phyloP scores from a whole-genome alignment of 257 asterid genomes.

The Solanum boliviense region DNA sequence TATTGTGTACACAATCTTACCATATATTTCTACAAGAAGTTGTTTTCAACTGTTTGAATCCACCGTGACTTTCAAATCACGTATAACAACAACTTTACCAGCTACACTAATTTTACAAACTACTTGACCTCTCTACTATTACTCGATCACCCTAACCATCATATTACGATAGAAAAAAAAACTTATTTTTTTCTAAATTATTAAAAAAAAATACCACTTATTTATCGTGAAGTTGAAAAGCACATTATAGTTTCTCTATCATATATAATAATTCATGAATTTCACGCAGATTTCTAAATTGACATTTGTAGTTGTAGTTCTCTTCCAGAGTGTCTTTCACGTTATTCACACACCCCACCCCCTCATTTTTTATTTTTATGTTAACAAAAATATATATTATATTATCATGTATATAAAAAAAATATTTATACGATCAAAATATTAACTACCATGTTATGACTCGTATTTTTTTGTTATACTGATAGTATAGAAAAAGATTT shows the following conservation, averaged over 20 bases:
- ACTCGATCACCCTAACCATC: background rate
- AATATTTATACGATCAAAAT: background rate
- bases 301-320: background rate
- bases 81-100: no score
- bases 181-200: background rate
- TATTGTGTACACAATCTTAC: background rate
- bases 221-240: background rate
- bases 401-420: background rate
- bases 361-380: background rate
- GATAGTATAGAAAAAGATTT: background rate
- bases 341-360: conserved; percentile 13
- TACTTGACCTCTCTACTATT: background rate
- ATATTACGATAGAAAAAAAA: background rate
- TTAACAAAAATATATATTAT: background rate
- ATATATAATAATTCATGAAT: conserved; percentile 15
- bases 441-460: background rate
- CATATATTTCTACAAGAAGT: background rate
- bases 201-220: background rate
- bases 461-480: background rate
- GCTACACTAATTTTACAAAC: background rate
- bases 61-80: no score
- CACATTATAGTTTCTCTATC: background rate
- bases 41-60: background rate
- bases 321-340: conserved; percentile 18
- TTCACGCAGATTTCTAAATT: conserved; percentile 23